Conservation (phyloP, 768 basidiomycete genomes). For the Leccinum broughii region DNA sequence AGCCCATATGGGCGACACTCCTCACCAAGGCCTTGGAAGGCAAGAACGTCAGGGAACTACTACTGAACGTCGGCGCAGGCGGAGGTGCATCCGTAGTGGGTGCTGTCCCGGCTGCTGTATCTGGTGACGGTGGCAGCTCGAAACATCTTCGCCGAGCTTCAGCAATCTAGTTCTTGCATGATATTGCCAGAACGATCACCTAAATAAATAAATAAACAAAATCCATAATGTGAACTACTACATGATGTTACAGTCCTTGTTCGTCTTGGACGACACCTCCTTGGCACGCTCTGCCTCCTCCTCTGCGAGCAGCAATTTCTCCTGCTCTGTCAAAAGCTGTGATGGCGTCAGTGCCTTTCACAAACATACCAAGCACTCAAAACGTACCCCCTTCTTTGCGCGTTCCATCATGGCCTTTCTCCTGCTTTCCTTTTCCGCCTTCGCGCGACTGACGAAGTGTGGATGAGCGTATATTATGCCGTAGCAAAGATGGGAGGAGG, state of each 20-base stretch:
- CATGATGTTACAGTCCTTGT: slow-evolving; percentile 60
- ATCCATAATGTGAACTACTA: slow-evolving; percentile 28
- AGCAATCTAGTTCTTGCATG: too few relatives aligned
- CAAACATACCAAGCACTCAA: not conserved
- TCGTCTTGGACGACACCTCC: slow-evolving; percentile 27
- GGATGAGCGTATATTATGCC: slow-evolving; percentile 48
- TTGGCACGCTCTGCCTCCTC: slow-evolving; percentile 46
- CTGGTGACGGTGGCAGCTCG: too few relatives aligned
- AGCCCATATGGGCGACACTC: too few relatives aligned
- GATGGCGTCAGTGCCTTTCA: slow-evolving; percentile 2
- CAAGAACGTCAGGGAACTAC: too few relatives aligned
- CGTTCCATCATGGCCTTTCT: slow-evolving; percentile 70
- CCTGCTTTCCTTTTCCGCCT: slow-evolving; percentile 70
- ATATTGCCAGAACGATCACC: slow-evolving; percentile 5
- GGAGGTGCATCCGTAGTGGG: too few relatives aligned
- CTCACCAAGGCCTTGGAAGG: too few relatives aligned
- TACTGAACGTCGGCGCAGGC: too few relatives aligned
- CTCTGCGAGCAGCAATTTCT: slow-evolving; percentile 58
- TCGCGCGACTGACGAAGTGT: slow-evolving; percentile 56
- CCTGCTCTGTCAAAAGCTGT: slow-evolving; percentile 61
- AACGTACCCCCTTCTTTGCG: slow-evolving; percentile 71
- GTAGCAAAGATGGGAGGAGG: slow-evolving; percentile 68
- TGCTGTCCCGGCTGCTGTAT: too few relatives aligned
- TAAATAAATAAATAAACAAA: slow-evolving; percentile 5
- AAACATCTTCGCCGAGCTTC: too few relatives aligned